These are phyloP conservation scores for Xylariaceae sp. DNA, from an alignment of 2,329 filamentous ascomycete genomes.

Conservation along the genomic window DNA sequence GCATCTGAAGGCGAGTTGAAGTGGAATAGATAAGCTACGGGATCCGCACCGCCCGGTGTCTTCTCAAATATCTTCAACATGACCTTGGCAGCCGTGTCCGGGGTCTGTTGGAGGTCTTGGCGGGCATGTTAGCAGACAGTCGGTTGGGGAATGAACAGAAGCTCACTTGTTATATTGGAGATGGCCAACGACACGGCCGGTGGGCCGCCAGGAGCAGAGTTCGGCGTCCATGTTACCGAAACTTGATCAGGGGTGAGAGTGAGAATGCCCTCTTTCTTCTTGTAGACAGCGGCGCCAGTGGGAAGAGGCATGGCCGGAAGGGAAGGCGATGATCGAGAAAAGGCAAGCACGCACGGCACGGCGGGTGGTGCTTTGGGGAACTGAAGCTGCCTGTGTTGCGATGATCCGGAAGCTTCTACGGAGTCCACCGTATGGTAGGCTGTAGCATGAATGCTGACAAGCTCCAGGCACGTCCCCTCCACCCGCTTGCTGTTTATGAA, in stretches of 20 bases:
- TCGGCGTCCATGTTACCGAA: slow-evolving; percentile 74
- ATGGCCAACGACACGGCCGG: slow-evolving; percentile 64
- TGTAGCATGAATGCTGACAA: no score
- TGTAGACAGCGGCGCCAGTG: slow-evolving; percentile 68
- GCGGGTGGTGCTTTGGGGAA: no score
- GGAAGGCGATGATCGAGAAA: no score
- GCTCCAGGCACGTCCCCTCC: no score
- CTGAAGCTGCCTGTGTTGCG: no score
- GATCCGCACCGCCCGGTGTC: slow-evolving; percentile 46
- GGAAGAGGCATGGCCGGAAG: slow-evolving; percentile 52
- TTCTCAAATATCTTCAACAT: slow-evolving; percentile 90
- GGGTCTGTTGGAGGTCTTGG: slow-evolving; percentile 90
- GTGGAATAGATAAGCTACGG: slow-evolving; percentile 74
- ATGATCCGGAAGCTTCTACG: no score
- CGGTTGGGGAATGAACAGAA: slow-evolving; percentile 2
- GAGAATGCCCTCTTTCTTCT: slow-evolving; percentile 90
- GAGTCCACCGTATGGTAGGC: no score
- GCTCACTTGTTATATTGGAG: slow-evolving; percentile 72
- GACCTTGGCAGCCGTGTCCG: slow-evolving; percentile 78
- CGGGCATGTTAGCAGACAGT: slow-evolving; percentile 4
- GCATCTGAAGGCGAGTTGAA: slow-evolving; percentile 75
- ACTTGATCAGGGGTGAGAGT: slow-evolving; percentile 65
- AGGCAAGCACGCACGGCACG: no score
- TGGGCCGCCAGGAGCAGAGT: slow-evolving; percentile 50
- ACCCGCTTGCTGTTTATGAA: no score